Evolutionary conservation across 1,284 basidiomycete species (phyloP), one percentile per base, ranked within the genome.

Genomic region (Athelia sp.): DNA sequence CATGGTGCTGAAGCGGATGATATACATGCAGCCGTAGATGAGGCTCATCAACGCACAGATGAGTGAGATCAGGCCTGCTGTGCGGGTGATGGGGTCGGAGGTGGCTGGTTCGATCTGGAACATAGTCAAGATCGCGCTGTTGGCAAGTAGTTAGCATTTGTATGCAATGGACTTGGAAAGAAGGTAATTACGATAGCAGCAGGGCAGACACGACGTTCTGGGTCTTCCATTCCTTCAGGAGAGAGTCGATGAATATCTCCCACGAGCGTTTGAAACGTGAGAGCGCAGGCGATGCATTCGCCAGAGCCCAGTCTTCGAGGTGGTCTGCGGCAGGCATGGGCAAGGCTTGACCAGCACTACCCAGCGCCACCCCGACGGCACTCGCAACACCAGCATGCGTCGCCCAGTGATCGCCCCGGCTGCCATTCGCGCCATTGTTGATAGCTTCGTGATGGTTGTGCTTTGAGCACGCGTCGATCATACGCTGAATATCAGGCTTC

Each of bases 1-100:
- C 87, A 90, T 90, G 1, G 81, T 82, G n/a, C 81, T 78, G 56
- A 90, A 90, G 40, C 84, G 72, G n/a, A 90, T 73, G 40, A 87
- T 87, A 63, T 84, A 90, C 48, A 87, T 76, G 57, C 87, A 87
- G 0, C 88, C 88, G 63, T 82, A 90, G 2, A 75, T 79, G 32
- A 90, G 66, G 55, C 84, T 86, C 79, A 87, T 85, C 53, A 89
- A 59, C 0, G 84, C 82, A 49, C 79, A 86, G 0, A 83, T 71
- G 23, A 90, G 65, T 0, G 85, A 87, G 23, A 87, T 61, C 13
- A 89, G 66, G 0, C 86, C 82, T 1, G 79, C 69, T 2, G 82
- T 86, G 36, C 86, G 75, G 4, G 80, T 84, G 13, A 89, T 52
- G 0, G 87, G 82, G 57, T 88, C 83, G 11, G 71, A 64, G 0